Evolutionary conservation across 2,329 filamentous ascomycete genomes (phyloP).

Genomic region (Hymenoscyphus fructigenus): DNA sequence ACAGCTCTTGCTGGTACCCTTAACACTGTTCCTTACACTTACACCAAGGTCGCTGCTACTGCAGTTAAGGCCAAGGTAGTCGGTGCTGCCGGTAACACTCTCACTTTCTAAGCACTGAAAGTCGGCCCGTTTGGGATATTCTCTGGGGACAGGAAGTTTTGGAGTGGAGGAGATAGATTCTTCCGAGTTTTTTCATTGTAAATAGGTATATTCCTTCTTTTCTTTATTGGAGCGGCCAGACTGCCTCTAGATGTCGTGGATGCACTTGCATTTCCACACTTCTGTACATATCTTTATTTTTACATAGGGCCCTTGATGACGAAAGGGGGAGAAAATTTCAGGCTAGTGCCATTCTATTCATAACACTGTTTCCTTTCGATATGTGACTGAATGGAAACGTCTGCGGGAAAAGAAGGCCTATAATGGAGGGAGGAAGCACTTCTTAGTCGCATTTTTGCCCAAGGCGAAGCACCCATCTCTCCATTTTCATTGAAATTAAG

Average conservation of each 20-base stretch:
- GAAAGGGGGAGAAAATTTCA: no score
- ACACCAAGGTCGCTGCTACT: constrained; percentile 50
- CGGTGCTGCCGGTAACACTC: constrained; percentile 37
- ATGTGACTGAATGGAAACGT: no score
- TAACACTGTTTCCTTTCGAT: no score
- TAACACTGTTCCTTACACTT: constrained; percentile 52
- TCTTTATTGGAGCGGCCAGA: not conserved
- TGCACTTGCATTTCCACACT: not conserved
- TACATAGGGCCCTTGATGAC: no score
- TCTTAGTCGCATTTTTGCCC: no score
- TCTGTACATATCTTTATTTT: no score
- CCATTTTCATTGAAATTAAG: no score
- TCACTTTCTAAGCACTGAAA: constrained; percentile 32
- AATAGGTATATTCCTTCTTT: not conserved
- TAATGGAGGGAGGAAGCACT: no score
- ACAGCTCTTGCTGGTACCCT: constrained; percentile 51
- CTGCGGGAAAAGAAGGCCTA: no score
- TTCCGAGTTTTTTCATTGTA: not conserved
- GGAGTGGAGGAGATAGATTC: not conserved
- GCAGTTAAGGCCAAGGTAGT: constrained; percentile 44
- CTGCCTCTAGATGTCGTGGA: not conserved
- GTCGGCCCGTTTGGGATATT: not conserved
- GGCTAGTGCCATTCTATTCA: no score
- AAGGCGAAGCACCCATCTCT: no score
- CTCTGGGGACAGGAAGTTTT: not conserved